Evolutionary conservation across 1,284 basidiomycete species (phyloP).

Genomic region (Melampsora larici-populina): DNA sequence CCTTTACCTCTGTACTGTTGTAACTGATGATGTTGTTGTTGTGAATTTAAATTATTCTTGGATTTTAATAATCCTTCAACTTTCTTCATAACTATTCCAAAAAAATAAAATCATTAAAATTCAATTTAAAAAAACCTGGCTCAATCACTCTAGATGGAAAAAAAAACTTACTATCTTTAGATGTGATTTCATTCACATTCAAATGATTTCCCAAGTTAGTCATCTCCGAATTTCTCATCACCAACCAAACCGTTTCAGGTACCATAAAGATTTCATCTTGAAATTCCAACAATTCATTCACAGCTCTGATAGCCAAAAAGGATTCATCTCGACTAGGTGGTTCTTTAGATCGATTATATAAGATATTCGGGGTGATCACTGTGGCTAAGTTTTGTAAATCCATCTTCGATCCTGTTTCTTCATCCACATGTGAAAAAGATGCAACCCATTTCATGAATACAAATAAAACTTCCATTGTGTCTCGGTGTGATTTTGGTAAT

Average conservation of each 20-base stretch:
- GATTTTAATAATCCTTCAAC: slow-evolving; percentile 31
- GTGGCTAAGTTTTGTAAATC: slow-evolving; percentile 94
- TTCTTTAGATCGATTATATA: slow-evolving; percentile 78
- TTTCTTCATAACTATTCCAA: slow-evolving; percentile 27
- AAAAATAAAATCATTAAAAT: neutral
- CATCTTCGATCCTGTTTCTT: slow-evolving; percentile 98
- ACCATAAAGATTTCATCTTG: slow-evolving; percentile 92
- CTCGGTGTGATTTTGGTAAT: slow-evolving; percentile 86
- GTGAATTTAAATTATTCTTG: neutral
- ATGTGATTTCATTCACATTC: slow-evolving; percentile 41
- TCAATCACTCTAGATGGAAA: no score
- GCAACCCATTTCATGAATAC: slow-evolving; percentile 99
- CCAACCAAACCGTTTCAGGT: slow-evolving; percentile 15
- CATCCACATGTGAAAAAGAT: slow-evolving; percentile 95
- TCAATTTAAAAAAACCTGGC: no score
- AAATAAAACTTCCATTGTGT: slow-evolving; percentile 95
- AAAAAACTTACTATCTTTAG: slow-evolving; percentile 39
- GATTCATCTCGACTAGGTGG: slow-evolving; percentile 81
- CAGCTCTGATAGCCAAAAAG: slow-evolving; percentile 80
- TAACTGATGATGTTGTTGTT: neutral
- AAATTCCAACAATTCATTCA: slow-evolving; percentile 78
- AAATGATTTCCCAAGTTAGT: slow-evolving; percentile 1
- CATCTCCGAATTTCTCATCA: slow-evolving; percentile 39
- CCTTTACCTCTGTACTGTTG: slow-evolving; percentile 38
- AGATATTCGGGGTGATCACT: slow-evolving; percentile 93